Conservation (phyloP, 352 stramenopile genomes). For the Thraustotheca clavata region DNA sequence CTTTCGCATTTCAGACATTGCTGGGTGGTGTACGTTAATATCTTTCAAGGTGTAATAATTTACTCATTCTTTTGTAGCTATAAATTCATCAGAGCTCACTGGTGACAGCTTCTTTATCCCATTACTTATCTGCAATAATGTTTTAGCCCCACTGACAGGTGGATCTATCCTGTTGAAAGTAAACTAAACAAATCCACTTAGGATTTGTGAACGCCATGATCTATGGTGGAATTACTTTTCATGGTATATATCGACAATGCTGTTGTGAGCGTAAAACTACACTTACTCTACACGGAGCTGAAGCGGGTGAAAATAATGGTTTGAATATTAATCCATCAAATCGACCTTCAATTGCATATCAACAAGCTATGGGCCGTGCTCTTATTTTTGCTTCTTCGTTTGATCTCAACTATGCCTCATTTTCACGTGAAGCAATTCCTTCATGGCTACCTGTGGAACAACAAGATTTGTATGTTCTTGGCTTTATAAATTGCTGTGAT, state of each 20-base stretch:
- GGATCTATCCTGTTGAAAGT: neutral
- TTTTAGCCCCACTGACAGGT: neutral
- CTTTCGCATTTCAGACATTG: slow-evolving; percentile 64
- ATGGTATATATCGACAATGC: neutral
- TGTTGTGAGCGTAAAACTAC: neutral
- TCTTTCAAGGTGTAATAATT: neutral
- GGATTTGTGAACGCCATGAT: slow-evolving; percentile 81
- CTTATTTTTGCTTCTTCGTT: slow-evolving; percentile 68
- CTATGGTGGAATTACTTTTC: slow-evolving; percentile 43
- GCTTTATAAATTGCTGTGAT: slow-evolving; percentile 60
- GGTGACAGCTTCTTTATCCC: neutral
- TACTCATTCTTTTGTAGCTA: neutral
- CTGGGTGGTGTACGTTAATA: slow-evolving; percentile 29
- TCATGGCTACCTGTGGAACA: slow-evolving; percentile 46
- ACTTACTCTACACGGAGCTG: neutral
- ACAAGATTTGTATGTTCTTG: slow-evolving; percentile 80
- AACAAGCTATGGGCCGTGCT: neutral
- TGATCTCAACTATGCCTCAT: slow-evolving; percentile 66
- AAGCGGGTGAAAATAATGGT: neutral
- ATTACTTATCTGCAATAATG: neutral
- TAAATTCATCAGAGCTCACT: neutral
- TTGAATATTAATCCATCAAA: neutral
- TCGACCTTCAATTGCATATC: neutral
- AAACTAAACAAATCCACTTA: slow-evolving; percentile 18
- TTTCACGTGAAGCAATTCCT: slow-evolving; percentile 34